Base-by-base conservation (phyloP, 1,139 yeast genomes). In the Lodderomyces oxycetoniae region DNA sequence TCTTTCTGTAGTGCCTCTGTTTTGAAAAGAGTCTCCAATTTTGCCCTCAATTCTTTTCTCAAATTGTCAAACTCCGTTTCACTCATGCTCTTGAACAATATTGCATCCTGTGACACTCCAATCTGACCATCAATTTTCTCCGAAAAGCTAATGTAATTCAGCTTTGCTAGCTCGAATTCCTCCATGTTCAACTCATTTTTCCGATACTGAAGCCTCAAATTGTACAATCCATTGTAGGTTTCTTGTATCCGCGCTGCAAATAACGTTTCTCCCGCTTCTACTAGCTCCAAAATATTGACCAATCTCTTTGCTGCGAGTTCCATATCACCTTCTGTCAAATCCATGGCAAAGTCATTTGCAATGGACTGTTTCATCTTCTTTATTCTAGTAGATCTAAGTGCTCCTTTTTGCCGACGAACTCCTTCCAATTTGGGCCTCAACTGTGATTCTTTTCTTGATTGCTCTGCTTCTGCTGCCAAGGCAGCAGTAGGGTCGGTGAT, bases 371-470 rank as follows among this genome's bases (percentile, higher is more conserved):
- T 31, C 35, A 59, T 42, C 29, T 44, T 43, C 6, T 43, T 25
- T 15, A 59, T 39, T 15, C 39, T 40, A 8, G 23, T 59, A 43
- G 10, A 46, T 41, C 13, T 44, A 34, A 43, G 62, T 59, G 5
- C 40, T 32, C 13, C 54, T 43, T 79, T 71, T 26, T 54, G 47
- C 21, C 55, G 48, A 14, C 42, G 44, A 8, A 50, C 56, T 35
- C 62, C 56, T 31, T 70, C 47, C 27, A 82, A 59, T 17, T 59
- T 65, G n/a, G 78, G 77, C 46, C 70, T 73, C 4, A 71, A 72
- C 37, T 77, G 61, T 35, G 61, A 66, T 51, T 81, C 87, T 54
- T 84, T 82, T 53, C 85, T 68, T 13, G 77, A 67, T 72, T 74
- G 64, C 45, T 65, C 68, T 10, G 57, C 60, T 50, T 69, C 76